Evolutionary conservation across 2,329 filamentous ascomycete genomes (phyloP), one percentile per base, ranked within the genome.

Genomic region (Fusarium veterinarium): DNA sequence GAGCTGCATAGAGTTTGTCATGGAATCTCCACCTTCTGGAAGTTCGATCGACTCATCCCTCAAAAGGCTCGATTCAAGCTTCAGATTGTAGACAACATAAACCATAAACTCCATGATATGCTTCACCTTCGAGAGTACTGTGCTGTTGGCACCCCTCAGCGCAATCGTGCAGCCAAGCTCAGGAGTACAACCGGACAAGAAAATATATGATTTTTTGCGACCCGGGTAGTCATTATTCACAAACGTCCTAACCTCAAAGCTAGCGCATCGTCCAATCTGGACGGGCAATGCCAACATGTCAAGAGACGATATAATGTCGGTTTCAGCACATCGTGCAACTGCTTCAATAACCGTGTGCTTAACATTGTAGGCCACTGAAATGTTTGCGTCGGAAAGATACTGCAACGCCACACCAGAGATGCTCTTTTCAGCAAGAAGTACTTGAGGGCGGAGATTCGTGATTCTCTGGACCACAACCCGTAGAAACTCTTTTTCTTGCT

Each of bases 101-200:
- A 97, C 93, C 95, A 99, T 98, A 79, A 99, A 98, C 79, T 99
- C 96, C 16, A 95, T 96, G 74, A 99, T 96, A 58, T 91, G 90
- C 83, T 99, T 99, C 81, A 99, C 91, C 75, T 91, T 93, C 3
- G 90, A 86, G 23, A 99, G 86, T 1, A 91, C 86, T 52, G 89
- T 84, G 35, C 91, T 91, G 66, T 92, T 91, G 7, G 92, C 93
- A 3, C 96, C 96, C 49, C 96, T 91, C 28, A 99, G 85, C 17
- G 95, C 94, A 75, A 99, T 97, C 1, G 96, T 99, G 79, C 96
- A 98, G 0, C 96, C 97, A 5, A 99, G 89, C 67, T 97, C 93
- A 71, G 93, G 94, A 13, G 92, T 91, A 76, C 95, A 98, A 6
- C 95, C 95, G 3, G 95, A 97, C 6, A 99, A 86, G 79, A 96